Percentiles rank a stretch among this genome's conserved stretches.
These are phyloP conservation scores for Hypoxylon sp. DNA, from an alignment of 2,329 filamentous ascomycete species.

Conservation along the genomic window DNA sequence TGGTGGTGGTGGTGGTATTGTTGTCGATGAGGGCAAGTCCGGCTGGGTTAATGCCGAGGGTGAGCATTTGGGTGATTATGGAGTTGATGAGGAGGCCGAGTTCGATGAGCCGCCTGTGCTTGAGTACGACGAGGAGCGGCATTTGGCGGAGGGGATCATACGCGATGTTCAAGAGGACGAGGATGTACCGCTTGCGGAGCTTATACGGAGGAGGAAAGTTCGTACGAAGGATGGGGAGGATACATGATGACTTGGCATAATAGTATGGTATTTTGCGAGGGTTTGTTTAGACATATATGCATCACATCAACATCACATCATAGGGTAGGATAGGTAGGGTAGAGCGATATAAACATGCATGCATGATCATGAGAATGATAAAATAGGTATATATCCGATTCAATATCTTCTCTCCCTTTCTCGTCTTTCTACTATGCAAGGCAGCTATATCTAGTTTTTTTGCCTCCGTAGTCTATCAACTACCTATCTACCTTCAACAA, in stretches of 20 bases:
- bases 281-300: too few relatives aligned
- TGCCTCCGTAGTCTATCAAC: slow-evolving; percentile 3
- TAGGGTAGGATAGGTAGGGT: too few relatives aligned
- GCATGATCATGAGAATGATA: too few relatives aligned
- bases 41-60: slow-evolving; percentile 80
- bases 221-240: slow-evolving; percentile 45
- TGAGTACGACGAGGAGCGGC: background rate
- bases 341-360: slow-evolving; percentile 18
- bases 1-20: too few relatives aligned
- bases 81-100: slow-evolving; percentile 80
- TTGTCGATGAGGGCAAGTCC: slow-evolving; percentile 57
- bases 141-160: slow-evolving; percentile 1
- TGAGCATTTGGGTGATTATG: slow-evolving; percentile 77
- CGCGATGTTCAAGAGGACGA: slow-evolving; percentile 51
- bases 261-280: background rate
- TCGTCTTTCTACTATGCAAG: slow-evolving; percentile 28
- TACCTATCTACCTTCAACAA: slow-evolving; percentile 4
- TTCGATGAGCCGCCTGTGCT: slow-evolving; percentile 38
- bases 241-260: slow-evolving; percentile 33
- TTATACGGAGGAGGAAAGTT: slow-evolving; percentile 66
- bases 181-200: slow-evolving; percentile 74
- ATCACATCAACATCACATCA: too few relatives aligned
- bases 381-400: too few relatives aligned
- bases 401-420: slow-evolving; percentile 5
- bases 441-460: slow-evolving; percentile 18